Percentiles rank a stretch among this genome's conserved stretches.
Conservation (phyloP, 1,284 basidiomycete species). For the Cryptococcus hybrid region DNA sequence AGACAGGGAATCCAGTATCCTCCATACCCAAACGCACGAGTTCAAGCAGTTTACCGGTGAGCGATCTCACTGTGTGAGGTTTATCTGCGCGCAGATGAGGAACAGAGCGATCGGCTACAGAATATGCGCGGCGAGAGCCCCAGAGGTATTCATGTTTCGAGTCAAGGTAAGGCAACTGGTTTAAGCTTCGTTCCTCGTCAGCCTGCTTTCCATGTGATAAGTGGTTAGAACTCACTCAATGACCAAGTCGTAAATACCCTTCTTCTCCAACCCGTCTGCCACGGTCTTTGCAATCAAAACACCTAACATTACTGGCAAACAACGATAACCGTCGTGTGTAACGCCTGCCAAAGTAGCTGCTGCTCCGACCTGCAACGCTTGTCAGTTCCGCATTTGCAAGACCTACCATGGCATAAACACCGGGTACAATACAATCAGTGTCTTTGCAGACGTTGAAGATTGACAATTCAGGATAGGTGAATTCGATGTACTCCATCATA, state of each 20-base stretch:
- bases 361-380: slow-evolving; percentile 61
- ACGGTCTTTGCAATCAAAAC: slow-evolving; percentile 90
- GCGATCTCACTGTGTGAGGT: slow-evolving; percentile 38
- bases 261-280: slow-evolving; percentile 86
- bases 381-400: not conserved
- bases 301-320: slow-evolving; percentile 83
- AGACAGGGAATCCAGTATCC: slow-evolving; percentile 88
- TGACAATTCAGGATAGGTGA: slow-evolving; percentile 60
- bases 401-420: slow-evolving; percentile 75
- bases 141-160: slow-evolving; percentile 84
- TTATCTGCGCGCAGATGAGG: slow-evolving; percentile 44
- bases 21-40: slow-evolving; percentile 39
- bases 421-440: slow-evolving; percentile 59
- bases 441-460: slow-evolving; percentile 65
- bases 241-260: slow-evolving; percentile 92
- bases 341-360: slow-evolving; percentile 85
- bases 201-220: not conserved
- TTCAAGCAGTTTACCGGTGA: slow-evolving; percentile 44
- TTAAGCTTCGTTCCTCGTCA: slow-evolving; percentile 51
- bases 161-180: slow-evolving; percentile 86
- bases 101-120: slow-evolving; percentile 60
- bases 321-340: slow-evolving; percentile 59
- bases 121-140: slow-evolving; percentile 68
- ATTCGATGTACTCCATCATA: slow-evolving; percentile 73
- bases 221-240: slow-evolving; percentile 63